phyloP scores from a whole-genome alignment of 2,329 filamentous ascomycete species.

The Lizonia empirigonia region DNA sequence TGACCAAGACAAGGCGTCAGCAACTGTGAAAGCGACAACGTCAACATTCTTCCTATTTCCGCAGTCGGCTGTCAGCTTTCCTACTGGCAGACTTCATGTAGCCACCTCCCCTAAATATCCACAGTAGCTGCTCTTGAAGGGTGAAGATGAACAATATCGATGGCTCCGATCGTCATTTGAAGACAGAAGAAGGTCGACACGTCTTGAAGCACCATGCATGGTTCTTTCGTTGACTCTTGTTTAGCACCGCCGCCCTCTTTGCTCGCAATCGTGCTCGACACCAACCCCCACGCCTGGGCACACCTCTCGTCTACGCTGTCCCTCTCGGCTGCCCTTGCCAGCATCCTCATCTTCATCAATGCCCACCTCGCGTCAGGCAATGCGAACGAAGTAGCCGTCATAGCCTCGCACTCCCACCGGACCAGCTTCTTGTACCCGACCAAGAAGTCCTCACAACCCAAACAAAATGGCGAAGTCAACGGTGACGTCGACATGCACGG shows the following conservation, averaged over 20 bases:
- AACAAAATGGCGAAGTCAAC: constrained; percentile 28
- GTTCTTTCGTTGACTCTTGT: constrained; percentile 11
- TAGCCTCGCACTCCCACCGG: constrained; percentile 86
- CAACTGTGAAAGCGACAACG: background rate
- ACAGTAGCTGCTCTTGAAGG: background rate
- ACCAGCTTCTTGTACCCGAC: constrained; percentile 89
- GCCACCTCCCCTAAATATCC: background rate
- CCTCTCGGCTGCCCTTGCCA: constrained; percentile 81
- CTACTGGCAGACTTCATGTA: background rate
- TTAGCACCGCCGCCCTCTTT: constrained; percentile 73
- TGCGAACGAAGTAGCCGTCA: constrained; percentile 87
- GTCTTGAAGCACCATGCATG: background rate
- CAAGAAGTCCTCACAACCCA: constrained; percentile 36
- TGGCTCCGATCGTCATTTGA: constrained; percentile 57
- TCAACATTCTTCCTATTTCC: background rate
- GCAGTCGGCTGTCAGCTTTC: background rate
- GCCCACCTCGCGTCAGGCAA: constrained; percentile 94
- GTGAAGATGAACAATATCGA: constrained; percentile 69
- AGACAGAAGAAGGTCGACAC: constrained; percentile 42
- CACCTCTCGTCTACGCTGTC: constrained; percentile 75
- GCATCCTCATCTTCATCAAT: constrained; percentile 95
- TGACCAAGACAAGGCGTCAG: constrained; percentile 1
- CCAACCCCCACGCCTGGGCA: constrained; percentile 93
- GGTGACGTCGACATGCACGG: constrained; percentile 38
- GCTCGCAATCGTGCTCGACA: constrained; percentile 89